phyloP scores from a whole-genome alignment of 345 rosid species.

The Odontarrhena argentea region DNA sequence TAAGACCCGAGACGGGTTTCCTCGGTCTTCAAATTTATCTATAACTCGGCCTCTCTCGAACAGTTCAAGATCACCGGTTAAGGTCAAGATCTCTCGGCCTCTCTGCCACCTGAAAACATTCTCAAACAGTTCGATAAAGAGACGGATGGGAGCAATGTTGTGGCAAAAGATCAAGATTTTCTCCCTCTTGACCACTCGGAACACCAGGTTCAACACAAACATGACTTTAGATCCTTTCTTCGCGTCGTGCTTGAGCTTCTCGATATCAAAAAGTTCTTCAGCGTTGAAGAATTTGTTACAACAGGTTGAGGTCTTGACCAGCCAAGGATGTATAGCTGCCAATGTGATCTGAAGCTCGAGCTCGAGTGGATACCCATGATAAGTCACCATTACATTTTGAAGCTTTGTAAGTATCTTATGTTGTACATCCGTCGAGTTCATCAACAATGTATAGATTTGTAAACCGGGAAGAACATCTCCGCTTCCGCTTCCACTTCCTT shows the following conservation, averaged over 20 bases:
- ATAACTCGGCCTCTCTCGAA: conserved; percentile 85
- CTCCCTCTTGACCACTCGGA: conserved; percentile 72
- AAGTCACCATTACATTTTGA: conserved; percentile 54
- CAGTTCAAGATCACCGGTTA: conserved; percentile 87
- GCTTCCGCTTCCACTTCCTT: conserved; percentile 50
- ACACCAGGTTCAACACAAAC: conserved; percentile 87
- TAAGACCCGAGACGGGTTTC: conserved; percentile 61
- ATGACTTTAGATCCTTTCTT: conserved; percentile 90
- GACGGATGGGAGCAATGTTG: conserved; percentile 86
- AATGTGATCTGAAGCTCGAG: conserved; percentile 83
- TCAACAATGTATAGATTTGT: conserved; percentile 82
- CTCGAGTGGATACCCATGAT: conserved; percentile 75
- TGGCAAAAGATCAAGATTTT: conserved; percentile 91
- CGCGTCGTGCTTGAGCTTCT: conserved; percentile 56
- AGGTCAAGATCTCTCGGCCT: conserved; percentile 73
- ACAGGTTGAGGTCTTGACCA: conserved; percentile 70
- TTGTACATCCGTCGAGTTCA: conserved; percentile 81
- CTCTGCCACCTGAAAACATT: conserved; percentile 67
- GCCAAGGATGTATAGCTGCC: conserved; percentile 85
- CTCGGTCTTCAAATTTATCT: conserved; percentile 77
- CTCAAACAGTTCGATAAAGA: conserved; percentile 69
- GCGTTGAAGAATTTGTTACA: conserved; percentile 57
- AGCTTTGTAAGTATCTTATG: conserved; percentile 62
- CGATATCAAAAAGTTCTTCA: conserved; percentile 56
- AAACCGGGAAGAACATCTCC: conserved; percentile 82